Base-by-base conservation (phyloP, 805 yeast genomes). In the Pichia gijzeniarum region DNA sequence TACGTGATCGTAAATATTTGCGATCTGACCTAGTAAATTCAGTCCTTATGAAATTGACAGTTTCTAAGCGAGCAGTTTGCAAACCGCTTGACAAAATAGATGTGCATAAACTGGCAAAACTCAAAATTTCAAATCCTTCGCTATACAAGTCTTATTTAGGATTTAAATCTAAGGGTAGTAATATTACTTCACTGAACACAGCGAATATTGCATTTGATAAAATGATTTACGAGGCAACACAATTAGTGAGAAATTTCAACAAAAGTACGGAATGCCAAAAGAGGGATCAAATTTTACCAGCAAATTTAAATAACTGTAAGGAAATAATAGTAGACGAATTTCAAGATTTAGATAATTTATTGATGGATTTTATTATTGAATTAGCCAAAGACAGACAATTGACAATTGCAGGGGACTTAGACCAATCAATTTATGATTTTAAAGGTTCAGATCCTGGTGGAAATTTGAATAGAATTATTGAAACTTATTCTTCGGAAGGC, bases 391-490 rank as follows among this genome's bases (percentile, higher is more conserved):
- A 54, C 2, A 71, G 75, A 43, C 89, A 84, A 58, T 54, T 85
- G 31, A 73, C 82, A 1, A 59, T 84, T 17, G 82, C 88, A 4
- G 90, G 90, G 1, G 91, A 85, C 61, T 75, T 79, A 1, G 71
- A 78, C 57, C 91, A 85, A 61, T 72, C 84, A 43, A 80, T 85
- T 25, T 85, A 81, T 57, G 79, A 71, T 25, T 85, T 85, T 57
- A 56, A 82, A 35, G 86, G 87, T 0, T 68, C 81, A 0, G 65
- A 57, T 6, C 53, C 54, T 7, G 42, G 53, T 9, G 50, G 52
- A 8, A 60, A 58, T 36, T 56, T 61, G 56, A 54, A 53, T 1
- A 48, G 41, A 32, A 43, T 58, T 10, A 19, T 49, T 5, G 48
- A 57, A 4, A 19, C 30, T 14, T 60, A 53, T 40, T 20, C 48